A percentile compares a stretch with the other conserved stretches of the same genome.
Conservation (phyloP, 371 early-diverging fungal species). For the Rhizomucor pusillus region DNA sequence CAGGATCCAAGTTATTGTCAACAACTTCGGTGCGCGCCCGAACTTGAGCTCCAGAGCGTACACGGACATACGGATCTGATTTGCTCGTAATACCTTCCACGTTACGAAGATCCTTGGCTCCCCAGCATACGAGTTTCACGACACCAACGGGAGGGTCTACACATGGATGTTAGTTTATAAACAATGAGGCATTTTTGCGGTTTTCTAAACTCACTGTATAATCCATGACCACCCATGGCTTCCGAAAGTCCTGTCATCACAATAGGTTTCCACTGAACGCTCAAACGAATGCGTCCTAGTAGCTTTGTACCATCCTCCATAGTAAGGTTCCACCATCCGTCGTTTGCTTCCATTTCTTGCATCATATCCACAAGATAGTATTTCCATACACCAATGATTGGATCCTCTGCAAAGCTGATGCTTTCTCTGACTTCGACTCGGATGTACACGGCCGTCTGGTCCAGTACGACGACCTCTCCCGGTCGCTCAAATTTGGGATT, state of each 20-base stretch:
- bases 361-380: constrained; percentile 36
- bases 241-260: constrained; percentile 46
- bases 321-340: constrained; percentile 46
- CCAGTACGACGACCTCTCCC: constrained; percentile 48
- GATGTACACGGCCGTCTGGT: constrained; percentile 36
- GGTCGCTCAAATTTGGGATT: constrained; percentile 51
- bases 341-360: constrained; percentile 20
- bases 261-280: constrained; percentile 57
- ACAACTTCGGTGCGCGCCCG: constrained; percentile 70
- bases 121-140: constrained; percentile 71
- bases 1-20: constrained; percentile 76
- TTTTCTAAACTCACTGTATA: constrained; percentile 30
- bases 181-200: neutral
- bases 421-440: constrained; percentile 42
- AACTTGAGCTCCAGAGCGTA: constrained; percentile 62
- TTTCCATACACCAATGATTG: constrained; percentile 30
- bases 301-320: constrained; percentile 18
- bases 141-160: constrained; percentile 75
- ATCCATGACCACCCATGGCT: constrained; percentile 32
- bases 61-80: constrained; percentile 83
- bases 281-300: constrained; percentile 46
- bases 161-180: neutral
- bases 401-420: constrained; percentile 35
- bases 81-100: constrained; percentile 68
- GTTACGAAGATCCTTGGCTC: constrained; percentile 75